Evolutionary conservation across 805 yeast genomes (phyloP).

Genomic region (Ogataea minuta): DNA sequence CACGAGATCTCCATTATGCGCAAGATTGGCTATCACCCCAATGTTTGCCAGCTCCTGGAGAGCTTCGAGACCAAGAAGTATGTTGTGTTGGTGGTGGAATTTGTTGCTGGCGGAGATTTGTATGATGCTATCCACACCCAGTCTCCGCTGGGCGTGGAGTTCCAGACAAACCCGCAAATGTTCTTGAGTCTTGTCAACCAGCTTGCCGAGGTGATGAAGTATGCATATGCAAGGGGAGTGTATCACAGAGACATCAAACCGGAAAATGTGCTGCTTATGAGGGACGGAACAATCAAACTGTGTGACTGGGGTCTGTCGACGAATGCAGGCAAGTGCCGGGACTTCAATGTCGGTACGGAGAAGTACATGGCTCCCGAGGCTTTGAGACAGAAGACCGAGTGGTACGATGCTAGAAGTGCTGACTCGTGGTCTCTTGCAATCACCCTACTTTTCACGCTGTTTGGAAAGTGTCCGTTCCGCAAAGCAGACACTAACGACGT

Average conservation of each 20-base stretch:
- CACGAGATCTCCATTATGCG: constrained; percentile 51
- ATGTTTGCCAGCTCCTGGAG: constrained; percentile 59
- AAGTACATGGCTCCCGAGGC: constrained; percentile 60
- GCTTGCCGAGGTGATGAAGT: constrained; percentile 48
- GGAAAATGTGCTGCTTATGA: constrained; percentile 59
- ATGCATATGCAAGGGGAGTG: constrained; percentile 56
- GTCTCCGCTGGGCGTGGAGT: constrained; percentile 26
- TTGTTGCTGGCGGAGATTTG: constrained; percentile 63
- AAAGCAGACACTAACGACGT: constrained; percentile 38
- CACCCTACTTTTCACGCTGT: constrained; percentile 47
- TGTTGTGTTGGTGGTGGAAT: constrained; percentile 61
- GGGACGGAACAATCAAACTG: constrained; percentile 52
- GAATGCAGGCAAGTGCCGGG: constrained; percentile 27
- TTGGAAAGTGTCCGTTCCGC: constrained; percentile 54
- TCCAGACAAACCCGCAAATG: constrained; percentile 26
- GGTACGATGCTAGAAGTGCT: constrained; percentile 44
- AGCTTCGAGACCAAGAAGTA: constrained; percentile 52
- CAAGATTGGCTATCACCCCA: constrained; percentile 44
- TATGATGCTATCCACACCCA: constrained; percentile 51
- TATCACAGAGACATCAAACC: constrained; percentile 76
- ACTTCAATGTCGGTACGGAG: constrained; percentile 53
- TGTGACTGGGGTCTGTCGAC: constrained; percentile 78
- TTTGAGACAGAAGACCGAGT: constrained; percentile 17
- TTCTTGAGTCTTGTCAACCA: constrained; percentile 42
- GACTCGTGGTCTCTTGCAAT: constrained; percentile 58